Base-by-base conservation (phyloP, 768 basidiomycete genomes). In the Mycena leptocephala region DNA sequence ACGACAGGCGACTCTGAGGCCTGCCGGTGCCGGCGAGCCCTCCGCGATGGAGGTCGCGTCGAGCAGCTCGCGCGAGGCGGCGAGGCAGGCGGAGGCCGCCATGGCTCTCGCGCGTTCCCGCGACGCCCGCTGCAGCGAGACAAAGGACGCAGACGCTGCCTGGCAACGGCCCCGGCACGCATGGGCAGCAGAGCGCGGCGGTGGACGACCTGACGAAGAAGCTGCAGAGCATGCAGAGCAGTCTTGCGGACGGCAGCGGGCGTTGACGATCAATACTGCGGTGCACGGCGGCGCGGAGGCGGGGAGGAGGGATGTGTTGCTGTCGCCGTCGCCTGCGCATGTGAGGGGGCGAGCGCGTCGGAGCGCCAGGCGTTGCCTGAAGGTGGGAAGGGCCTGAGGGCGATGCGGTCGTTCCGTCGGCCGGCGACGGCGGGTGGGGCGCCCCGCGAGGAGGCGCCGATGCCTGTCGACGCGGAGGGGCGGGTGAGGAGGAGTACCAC, bases 361-460 rank as follows among this genome's bases (percentile, higher is more conserved):
- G 3, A 75, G 9, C 41, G 79, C 30, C 80, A 82, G 33, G 70
- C 79, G 65, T 75, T 82, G 55, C 59, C 82, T 63, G 56, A 78
- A 39, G 66, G 59, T 4, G 51, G 71, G 64, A 78, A 81, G n/a
- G 74, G 82, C 70, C 77, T 94, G 33, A 89, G 89, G 24, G 84
- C 89, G 26, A 86, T 85, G 88, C 89, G 92, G 22, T 95, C 94
- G 10, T 93, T 95, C 85, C 93, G 92, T 79, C 90, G 88, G 39
- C 82, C 87, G 13, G 14, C 66, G 83, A 88, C 58, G 80, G 83
- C 58, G 83, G 85, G 39, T 73, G 84, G 20, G 69, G 80, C 2
- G 88, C 89, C 10, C 83, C 83, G 37, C 33, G 58, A 61, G 58
- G 58, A 61, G n/a, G n/a, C 37, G 37, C 37, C 37, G 35, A 24